These are phyloP conservation scores for Solanum piurae DNA, from an alignment of 257 asterid species.

Conservation along the genomic window DNA sequence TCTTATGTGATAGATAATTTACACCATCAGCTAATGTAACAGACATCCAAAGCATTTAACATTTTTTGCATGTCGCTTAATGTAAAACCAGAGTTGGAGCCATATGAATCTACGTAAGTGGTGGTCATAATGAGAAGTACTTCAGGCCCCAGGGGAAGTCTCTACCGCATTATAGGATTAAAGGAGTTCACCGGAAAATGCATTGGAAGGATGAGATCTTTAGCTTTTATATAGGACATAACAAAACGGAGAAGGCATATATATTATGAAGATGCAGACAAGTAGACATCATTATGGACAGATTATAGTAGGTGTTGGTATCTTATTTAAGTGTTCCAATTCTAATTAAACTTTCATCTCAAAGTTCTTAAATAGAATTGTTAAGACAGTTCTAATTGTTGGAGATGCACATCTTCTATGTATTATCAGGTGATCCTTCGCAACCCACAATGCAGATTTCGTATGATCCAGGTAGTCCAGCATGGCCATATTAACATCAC, in stretches of 20 bases:
- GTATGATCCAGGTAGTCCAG: not conserved
- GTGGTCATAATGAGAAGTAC: not conserved
- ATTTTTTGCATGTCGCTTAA: not conserved
- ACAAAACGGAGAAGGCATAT: not conserved
- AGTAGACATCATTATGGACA: not conserved
- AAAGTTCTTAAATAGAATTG: not conserved
- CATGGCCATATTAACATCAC: not conserved
- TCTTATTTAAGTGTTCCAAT: not conserved
- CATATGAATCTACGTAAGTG: not conserved
- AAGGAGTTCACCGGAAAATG: not conserved
- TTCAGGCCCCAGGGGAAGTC: not conserved
- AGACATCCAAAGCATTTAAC: not conserved
- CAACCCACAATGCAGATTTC: not conserved
- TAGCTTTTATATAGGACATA: not conserved
- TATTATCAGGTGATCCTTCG: not conserved
- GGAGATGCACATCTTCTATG: not conserved
- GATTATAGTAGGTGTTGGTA: not conserved
- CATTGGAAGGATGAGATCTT: not conserved
- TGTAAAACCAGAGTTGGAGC: not conserved
- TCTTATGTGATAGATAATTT: constrained; percentile 45
- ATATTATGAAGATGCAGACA: not conserved
- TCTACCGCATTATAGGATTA: not conserved
- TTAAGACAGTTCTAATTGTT: not conserved
- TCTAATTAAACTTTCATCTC: not conserved
- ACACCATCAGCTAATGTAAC: constrained; percentile 14